Conservation (phyloP, 352 stramenopile species). For the Peronospora farinosa region DNA sequence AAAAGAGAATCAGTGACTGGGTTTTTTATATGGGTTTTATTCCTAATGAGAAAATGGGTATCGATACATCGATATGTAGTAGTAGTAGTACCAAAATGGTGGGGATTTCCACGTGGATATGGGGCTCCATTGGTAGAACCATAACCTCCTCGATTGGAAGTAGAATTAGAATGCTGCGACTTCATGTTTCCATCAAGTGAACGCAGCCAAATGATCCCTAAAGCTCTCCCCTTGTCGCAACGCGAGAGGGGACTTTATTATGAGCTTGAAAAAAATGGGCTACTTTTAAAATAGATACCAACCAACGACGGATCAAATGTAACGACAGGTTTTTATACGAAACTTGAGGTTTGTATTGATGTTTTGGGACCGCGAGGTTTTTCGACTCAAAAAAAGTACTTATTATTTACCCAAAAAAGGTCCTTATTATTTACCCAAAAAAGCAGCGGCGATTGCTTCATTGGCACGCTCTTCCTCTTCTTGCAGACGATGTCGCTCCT, state of each 20-base stretch:
- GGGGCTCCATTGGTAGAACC: constrained; percentile 18
- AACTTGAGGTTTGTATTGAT: constrained; percentile 19
- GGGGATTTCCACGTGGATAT: constrained; percentile 34
- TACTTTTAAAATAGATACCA: constrained; percentile 9
- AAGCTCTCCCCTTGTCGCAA: constrained; percentile 19
- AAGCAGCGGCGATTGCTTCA: constrained; percentile 29
- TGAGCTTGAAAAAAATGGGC: constrained; percentile 14
- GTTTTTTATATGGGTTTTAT: too few relatives aligned
- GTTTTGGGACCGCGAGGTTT: constrained; percentile 2
- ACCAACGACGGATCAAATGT: constrained; percentile 13
- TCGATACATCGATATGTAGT: too few relatives aligned
- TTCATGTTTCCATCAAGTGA: constrained; percentile 53
- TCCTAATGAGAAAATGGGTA: background rate
- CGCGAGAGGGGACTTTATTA: constrained; percentile 21
- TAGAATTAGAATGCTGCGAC: constrained; percentile 35
- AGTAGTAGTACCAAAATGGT: constrained; percentile 37
- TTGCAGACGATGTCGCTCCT: constrained; percentile 2
- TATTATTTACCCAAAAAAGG: constrained; percentile 24
- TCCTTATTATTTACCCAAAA: constrained; percentile 22
- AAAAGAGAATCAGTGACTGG: background rate
- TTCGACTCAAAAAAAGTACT: background rate
- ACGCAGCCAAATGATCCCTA: constrained; percentile 6
- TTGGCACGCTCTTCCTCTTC: constrained; percentile 26
- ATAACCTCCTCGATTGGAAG: constrained; percentile 26
- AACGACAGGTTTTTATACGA: background rate